These are phyloP conservation scores for Irpex rosettiformis DNA, from an alignment of 1,284 basidiomycete genomes.

Conservation along the genomic window DNA sequence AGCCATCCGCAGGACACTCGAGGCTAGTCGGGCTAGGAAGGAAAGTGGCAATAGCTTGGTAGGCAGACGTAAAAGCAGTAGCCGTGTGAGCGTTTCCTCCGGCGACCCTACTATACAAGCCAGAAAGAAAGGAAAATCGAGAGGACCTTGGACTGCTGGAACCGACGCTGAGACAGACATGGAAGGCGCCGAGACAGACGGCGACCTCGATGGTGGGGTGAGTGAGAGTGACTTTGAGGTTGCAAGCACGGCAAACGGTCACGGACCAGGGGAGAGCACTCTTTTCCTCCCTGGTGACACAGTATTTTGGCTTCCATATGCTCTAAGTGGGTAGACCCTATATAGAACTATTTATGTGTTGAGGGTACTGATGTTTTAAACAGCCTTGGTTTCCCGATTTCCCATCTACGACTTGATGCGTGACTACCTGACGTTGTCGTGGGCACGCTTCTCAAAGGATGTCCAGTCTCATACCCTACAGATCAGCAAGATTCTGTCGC, in stretches of 20 bases:
- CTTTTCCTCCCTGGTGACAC: slow-evolving; percentile 84
- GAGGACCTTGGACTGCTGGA: slow-evolving; percentile 61
- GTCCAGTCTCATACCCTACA: slow-evolving; percentile 84
- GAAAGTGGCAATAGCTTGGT: slow-evolving; percentile 73
- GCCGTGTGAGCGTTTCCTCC: slow-evolving; percentile 45
- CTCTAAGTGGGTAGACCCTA: slow-evolving; percentile 77
- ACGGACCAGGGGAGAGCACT: slow-evolving; percentile 81
- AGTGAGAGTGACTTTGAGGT: slow-evolving; percentile 83
- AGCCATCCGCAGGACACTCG: slow-evolving; percentile 79
- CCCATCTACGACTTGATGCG: slow-evolving; percentile 93
- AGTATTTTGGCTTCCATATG: slow-evolving; percentile 91
- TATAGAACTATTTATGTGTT: slow-evolving; percentile 19
- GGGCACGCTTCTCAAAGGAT: slow-evolving; percentile 91
- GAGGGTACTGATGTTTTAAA: slow-evolving; percentile 4
- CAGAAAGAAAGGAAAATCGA: slow-evolving; percentile 48
- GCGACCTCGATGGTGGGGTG: slow-evolving; percentile 52
- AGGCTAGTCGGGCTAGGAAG: slow-evolving; percentile 71
- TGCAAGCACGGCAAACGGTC: slow-evolving; percentile 64
- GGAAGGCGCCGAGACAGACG: slow-evolving; percentile 66
- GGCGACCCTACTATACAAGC: slow-evolving; percentile 54
- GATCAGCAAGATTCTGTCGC: slow-evolving; percentile 79
- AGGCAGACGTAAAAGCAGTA: slow-evolving; percentile 59
- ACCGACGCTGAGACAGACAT: slow-evolving; percentile 65
- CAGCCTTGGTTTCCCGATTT: slow-evolving; percentile 84
- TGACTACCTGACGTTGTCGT: slow-evolving; percentile 88